Evolutionary conservation across 2,329 filamentous ascomycete genomes (phyloP), one percentile per base, ranked within the genome.

Genomic region (Botrytis cinerea): DNA sequence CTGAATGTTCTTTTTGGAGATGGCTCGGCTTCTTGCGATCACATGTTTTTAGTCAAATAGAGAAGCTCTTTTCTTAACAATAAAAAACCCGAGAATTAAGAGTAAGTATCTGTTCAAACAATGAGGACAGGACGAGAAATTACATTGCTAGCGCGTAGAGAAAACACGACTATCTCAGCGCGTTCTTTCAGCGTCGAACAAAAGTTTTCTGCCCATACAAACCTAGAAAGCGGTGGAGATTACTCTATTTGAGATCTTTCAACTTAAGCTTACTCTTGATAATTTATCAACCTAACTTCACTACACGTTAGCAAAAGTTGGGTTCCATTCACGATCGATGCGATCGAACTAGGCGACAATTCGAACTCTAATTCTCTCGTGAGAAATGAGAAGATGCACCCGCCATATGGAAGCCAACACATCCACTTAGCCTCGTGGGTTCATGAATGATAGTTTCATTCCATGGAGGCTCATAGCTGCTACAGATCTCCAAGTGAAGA

Each of bases 401-500:
- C 28, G 16, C 43, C 61, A 32, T 32, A 28, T 63, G 10, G 40
- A 46, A n/a, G 61, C n/a, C 63, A 67, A 20, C 45, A 38, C 22
- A n/a, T 62, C 22, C n/a, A 38, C n/a, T 28, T n/a, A 51, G 45
- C 32, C 45, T 67, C 22, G 25, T 38, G 10, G 4, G n/a, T 18
- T 43, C 25, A 43, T 62, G 61, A 45, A 20, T n/a, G 40, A 45
- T 43, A 46, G 40, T 66, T 48, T 12, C 38, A 54, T 57, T 38
- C 22, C 12, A 43, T 38, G 14, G 35, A 68, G 66, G 66, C 66
- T 57, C 66, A 57, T 43, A n/a, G 51, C 48, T 12, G 25, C 48
- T 43, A 43, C 1, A 16, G 66, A 38, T 43, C 48, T 69, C 28
- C 48, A 69, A 69, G 66, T 69, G 66, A 69, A 57, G 48, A 20